Conservation (phyloP, 805 yeast species). For the Wickerhamomyces pijperi region DNA sequence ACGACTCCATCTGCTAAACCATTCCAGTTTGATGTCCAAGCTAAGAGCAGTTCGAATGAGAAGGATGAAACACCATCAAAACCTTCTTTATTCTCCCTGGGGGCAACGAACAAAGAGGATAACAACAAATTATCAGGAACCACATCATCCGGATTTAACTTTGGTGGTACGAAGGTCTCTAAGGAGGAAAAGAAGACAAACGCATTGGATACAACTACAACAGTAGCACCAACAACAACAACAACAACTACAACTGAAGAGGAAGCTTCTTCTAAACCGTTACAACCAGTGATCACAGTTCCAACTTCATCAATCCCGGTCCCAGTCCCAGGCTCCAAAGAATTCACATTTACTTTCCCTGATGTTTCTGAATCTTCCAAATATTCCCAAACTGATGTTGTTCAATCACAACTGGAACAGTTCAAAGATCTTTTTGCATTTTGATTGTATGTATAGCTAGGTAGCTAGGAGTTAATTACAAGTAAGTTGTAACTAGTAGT, state of each 20-base stretch:
- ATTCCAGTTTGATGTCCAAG: neutral
- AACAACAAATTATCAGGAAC: neutral
- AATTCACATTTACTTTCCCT: conserved; percentile 12
- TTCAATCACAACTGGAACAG: conserved; percentile 9
- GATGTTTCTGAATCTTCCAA: conserved; percentile 9
- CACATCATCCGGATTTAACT: neutral
- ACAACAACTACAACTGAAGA: too few relatives aligned
- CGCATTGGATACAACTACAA: too few relatives aligned
- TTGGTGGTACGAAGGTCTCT: too few relatives aligned
- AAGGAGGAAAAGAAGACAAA: too few relatives aligned
- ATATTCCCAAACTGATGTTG: conserved; percentile 8
- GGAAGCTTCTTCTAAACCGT: neutral
- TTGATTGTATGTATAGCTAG: too few relatives aligned
- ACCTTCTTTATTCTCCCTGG: conserved; percentile 1
- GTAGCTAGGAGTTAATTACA: too few relatives aligned
- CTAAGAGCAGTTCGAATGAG: neutral
- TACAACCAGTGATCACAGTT: too few relatives aligned
- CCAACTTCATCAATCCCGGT: too few relatives aligned
- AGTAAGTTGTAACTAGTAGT: too few relatives aligned
- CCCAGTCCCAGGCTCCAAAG: too few relatives aligned
- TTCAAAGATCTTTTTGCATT: conserved; percentile 8
- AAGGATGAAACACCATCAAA: conserved; percentile 1
- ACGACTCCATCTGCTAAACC: neutral
- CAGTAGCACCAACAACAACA: too few relatives aligned
- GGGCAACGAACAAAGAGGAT: neutral